Evolutionary conservation across 495 filamentous ascomycete genomes (phyloP), one percentile per base, ranked within the genome.

Genomic region (Penicillium paxilli): DNA sequence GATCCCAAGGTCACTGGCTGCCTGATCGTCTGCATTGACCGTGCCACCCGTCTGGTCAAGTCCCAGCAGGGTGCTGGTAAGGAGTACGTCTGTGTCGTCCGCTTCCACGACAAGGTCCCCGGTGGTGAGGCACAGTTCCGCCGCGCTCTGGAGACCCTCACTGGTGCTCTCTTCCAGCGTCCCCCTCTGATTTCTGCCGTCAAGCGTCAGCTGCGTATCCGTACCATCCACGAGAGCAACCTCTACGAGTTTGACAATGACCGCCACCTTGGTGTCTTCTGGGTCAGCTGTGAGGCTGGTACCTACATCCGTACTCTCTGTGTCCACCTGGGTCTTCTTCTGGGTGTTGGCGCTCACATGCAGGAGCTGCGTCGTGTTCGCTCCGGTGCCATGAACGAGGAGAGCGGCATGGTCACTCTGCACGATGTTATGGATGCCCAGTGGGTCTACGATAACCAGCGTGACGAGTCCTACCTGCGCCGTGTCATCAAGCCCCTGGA

Each of bases 221-320:
- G 94, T 70, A 96, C 94, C 10, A 96, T 98, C 64, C 87, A 97
- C 72, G 89, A 97, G 75, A 92, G 88, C 80, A 92, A 92, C 74
- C 77, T 96, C 28, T 87, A 92, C 62, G 93, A 98, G 74, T 98
- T 96, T 66, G 94, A 98, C 73, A 96, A 98, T 69, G 92, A 98
- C 51, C 85, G 94, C 55, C 90, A 97, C 66, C 83, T 98, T n/a
- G 95, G 88, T 71, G 92, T 98, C 26, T 98, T 98, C 83, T 97
- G 94, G 94, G 95, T 98, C 53, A 93, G 89, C 72, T 98, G 94
- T 71, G 94, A 98, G 74, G 94, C 94, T 55, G 94, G 94, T 65
- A 98, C 94, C 26, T 98, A 98, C 67, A 97, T 98, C 68, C 88
- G 94, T 74, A 98, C 95, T 11, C 84, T 98, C 19, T 98, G 94